Conservation (phyloP, 2,329 filamentous ascomycete genomes). For the Nemania serpens region DNA sequence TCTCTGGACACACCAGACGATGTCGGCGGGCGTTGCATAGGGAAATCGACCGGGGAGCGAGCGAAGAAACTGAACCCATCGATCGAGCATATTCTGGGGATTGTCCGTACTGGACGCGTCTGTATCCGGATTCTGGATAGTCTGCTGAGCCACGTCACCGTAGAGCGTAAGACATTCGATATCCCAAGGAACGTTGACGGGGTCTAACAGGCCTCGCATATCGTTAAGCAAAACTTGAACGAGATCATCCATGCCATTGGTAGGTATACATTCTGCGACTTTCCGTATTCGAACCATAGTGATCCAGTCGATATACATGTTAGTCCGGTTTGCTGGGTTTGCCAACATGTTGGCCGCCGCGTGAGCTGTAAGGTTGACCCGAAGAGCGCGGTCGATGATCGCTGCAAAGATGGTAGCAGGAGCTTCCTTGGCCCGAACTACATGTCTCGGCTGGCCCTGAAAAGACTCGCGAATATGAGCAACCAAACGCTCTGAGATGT, state of each 20-base stretch:
- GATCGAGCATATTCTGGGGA: constrained; percentile 72
- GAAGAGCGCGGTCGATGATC: constrained; percentile 81
- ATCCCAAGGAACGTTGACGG: constrained; percentile 68
- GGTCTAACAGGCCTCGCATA: constrained; percentile 72
- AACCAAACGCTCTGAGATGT: constrained; percentile 81
- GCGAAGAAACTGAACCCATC: constrained; percentile 75
- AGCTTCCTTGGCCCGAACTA: constrained; percentile 83
- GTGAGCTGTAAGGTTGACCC: constrained; percentile 92
- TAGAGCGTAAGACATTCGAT: constrained; percentile 65
- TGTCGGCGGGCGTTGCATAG: constrained; percentile 71
- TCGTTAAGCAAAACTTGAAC: constrained; percentile 67
- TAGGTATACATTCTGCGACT: constrained; percentile 66
- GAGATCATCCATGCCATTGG: constrained; percentile 68
- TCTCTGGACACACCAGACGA: constrained; percentile 77
- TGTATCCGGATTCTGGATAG: constrained; percentile 48
- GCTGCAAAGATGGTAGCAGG: constrained; percentile 89
- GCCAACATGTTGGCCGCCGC: constrained; percentile 92
- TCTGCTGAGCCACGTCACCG: constrained; percentile 58
- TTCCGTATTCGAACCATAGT: constrained; percentile 66
- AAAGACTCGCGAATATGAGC: constrained; percentile 84
- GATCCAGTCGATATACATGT: constrained; percentile 95
- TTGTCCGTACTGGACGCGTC: constrained; percentile 46
- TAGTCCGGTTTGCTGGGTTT: constrained; percentile 84
- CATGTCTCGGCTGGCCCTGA: constrained; percentile 80
- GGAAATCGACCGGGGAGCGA: constrained; percentile 73